Base-by-base conservation (phyloP, 768 basidiomycete species). In the Termitomyces sp. region DNA sequence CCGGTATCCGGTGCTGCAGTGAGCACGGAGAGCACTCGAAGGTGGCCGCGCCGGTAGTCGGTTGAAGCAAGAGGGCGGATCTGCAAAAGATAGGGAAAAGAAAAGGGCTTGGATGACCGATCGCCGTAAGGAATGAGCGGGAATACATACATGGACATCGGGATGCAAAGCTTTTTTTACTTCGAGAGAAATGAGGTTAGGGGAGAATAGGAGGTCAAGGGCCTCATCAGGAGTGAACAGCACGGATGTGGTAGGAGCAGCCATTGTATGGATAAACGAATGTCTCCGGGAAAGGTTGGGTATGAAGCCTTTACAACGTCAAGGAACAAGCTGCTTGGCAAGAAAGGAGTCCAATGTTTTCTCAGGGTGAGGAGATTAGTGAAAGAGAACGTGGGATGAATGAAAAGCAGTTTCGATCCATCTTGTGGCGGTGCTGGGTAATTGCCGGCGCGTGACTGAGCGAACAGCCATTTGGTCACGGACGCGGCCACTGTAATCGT, bases 51-150 rank as follows among this genome's bases (percentile, higher is more conserved):
- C 5, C 65, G 65, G 72, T 94, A 82, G 77, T 99, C 97, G 7
- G 88, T 85, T n/a, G 85, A 84, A 0, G 93, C 84, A 21, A 99
- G 79, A 0, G 97, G 97, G 47, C 97, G 93, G 26, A 98, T 82
- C 94, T 97, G 55, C 31, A 46, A 15, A 42, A 35, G 12, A 5
- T 5, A 35, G 3, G 40, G 11, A 35, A 23, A 23, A 28, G 31
- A 33, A 33, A 33, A 21, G 50, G 30, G 19, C 12, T 43, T 10
- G 2, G 35, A 42, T 23, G 21, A 6, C n/a, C 7, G 40, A 17
- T 30, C 3, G 4, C 10, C 31, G 12, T 17, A 35, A 21, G 31
- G 17, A 44, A 14, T 17, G 12, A 9, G 40, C 61, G 23, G 0
- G 6, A 19, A 17, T 41, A 19, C 26, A 1, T 62, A 67, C 66